Evolutionary conservation across 441 rosid genomes (phyloP).

Genomic region (Erodium texanum): DNA sequence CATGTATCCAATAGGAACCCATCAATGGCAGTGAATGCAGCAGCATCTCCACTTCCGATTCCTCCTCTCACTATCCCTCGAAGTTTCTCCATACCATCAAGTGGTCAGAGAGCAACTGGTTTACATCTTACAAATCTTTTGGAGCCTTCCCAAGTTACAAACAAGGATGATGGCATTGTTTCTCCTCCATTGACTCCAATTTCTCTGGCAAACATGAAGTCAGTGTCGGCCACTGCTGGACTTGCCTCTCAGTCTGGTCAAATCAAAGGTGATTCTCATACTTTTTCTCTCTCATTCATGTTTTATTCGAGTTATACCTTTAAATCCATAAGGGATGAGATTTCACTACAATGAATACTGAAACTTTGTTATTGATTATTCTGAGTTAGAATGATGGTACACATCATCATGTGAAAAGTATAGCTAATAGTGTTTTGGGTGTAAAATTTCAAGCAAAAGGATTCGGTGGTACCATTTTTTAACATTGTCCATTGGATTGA

Average conservation of each 20-base stretch:
- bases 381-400: no score
- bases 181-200: constrained; percentile 86
- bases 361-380: no score
- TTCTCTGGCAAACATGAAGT: constrained; percentile 38
- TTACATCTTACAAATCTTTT: constrained; percentile 35
- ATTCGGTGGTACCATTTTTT: no score
- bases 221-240: constrained; percentile 30
- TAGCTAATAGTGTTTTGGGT: no score
- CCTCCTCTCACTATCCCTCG: constrained; percentile 61
- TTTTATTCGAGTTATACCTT: neutral
- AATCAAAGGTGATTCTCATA: constrained; percentile 45
- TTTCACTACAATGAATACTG: no score
- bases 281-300: neutral
- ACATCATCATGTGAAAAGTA: no score
- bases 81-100: constrained; percentile 81
- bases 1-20: constrained; percentile 30
- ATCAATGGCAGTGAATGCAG: constrained; percentile 31
- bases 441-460: no score
- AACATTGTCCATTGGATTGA: no score
- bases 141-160: constrained; percentile 32
- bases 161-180: constrained; percentile 35
- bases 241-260: constrained; percentile 40
- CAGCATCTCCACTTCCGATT: constrained; percentile 63
- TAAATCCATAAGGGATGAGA: no score
- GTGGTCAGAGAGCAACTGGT: constrained; percentile 61